phyloP scores from a whole-genome alignment of 139 green algal species.

The Diplosphaera chodatii region DNA sequence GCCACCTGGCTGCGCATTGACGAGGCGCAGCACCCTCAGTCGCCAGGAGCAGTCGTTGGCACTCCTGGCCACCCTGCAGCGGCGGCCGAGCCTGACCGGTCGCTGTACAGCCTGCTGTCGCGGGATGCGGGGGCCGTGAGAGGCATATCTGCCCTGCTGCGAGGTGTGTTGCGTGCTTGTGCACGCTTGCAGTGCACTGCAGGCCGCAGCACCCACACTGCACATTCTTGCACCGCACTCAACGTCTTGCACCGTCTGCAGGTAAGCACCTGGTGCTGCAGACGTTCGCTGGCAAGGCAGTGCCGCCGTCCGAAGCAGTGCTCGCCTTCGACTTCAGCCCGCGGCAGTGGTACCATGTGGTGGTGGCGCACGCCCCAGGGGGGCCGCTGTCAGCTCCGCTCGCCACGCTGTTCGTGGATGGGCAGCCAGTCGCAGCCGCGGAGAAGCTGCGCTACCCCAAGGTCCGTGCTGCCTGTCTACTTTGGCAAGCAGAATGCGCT shows the following conservation, averaged over 20 bases:
- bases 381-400: slow-evolving; percentile 17
- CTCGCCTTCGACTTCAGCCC: slow-evolving; percentile 15
- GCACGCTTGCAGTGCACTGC: no score
- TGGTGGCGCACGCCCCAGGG: slow-evolving; percentile 24
- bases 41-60: no score
- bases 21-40: background rate
- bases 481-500: no score
- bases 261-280: slow-evolving; percentile 1
- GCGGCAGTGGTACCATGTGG: slow-evolving; percentile 36
- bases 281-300: background rate
- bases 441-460: slow-evolving; percentile 20
- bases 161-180: slow-evolving; percentile 13
- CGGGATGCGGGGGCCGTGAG: background rate
- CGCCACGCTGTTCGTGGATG: slow-evolving; percentile 29
- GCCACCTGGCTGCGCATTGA: slow-evolving; percentile 36
- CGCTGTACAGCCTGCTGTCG: slow-evolving; percentile 21
- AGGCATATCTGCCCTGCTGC: slow-evolving; percentile 8
- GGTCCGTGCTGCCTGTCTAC: background rate
- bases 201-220: no score
- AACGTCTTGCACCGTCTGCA: no score
- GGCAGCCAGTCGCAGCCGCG: slow-evolving; percentile 6
- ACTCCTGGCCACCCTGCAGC: background rate
- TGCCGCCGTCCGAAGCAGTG: slow-evolving; percentile 7
- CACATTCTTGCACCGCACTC: no score
- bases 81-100: background rate